Percentiles rank a stretch among this genome's conserved stretches.
Evolutionary conservation across 2,329 filamentous ascomycete species (phyloP).

Genomic region (Ramichloridium luteum): DNA sequence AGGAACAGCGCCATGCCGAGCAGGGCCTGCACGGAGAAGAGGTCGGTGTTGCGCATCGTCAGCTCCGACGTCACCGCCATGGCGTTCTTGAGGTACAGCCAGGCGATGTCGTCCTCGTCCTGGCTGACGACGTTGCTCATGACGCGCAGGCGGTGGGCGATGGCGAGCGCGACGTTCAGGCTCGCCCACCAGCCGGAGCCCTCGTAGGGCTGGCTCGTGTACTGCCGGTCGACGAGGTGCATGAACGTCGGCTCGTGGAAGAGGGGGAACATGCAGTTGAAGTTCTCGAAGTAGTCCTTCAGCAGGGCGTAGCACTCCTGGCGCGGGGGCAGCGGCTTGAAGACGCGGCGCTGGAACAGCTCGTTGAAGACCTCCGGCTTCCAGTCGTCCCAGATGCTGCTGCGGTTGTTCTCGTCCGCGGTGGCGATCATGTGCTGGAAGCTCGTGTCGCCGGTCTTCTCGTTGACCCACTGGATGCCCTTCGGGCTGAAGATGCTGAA

Average conservation of each 20-base stretch:
- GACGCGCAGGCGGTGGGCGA: conserved; percentile 79
- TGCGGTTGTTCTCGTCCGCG: conserved; percentile 72
- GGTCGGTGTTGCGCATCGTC: conserved; percentile 89
- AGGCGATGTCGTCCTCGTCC: conserved; percentile 88
- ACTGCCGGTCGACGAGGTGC: conserved; percentile 90
- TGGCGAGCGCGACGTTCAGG: conserved; percentile 85
- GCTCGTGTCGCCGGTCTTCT: conserved; percentile 88
- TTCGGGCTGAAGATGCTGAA: conserved; percentile 99
- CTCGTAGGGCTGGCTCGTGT: conserved; percentile 82
- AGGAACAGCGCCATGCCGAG: conserved; percentile 89
- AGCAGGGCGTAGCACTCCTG: conserved; percentile 78
- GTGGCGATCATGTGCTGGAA: conserved; percentile 93
- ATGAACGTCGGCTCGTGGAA: conserved; percentile 98
- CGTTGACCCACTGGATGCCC: conserved; percentile 96
- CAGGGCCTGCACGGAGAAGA: conserved; percentile 86
- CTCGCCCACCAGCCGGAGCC: conserved; percentile 98
- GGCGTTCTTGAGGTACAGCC: conserved; percentile 93
- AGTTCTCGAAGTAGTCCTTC: conserved; percentile 93
- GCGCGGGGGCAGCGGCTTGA: conserved; percentile 71
- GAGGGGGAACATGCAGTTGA: conserved; percentile 96
- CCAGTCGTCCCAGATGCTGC: conserved; percentile 96
- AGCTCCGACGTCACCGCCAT: conserved; percentile 87
- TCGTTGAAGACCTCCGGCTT: conserved; percentile 95
- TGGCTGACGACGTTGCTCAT: conserved; percentile 88
- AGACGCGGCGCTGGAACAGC: conserved; percentile 74